Base-by-base conservation (phyloP, 2,329 filamentous ascomycete genomes). In the Aspergillus oerlinghausenensis region DNA sequence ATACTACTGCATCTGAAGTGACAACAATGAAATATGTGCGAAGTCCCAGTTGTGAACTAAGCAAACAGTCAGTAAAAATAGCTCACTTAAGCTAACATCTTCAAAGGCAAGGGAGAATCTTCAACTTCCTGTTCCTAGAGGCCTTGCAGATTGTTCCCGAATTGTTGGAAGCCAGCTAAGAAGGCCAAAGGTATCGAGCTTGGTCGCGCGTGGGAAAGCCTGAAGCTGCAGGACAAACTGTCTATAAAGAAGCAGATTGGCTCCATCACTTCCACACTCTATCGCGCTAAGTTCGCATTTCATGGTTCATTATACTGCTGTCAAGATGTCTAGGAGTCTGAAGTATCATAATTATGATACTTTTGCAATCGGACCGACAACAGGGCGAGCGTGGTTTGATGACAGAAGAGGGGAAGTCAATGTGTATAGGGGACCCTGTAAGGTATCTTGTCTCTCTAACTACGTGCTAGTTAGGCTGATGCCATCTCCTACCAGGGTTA, bases 371-470 rank as follows among this genome's bases (percentile, higher is more conserved):
- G n/a, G n/a, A n/a, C n/a, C n/a, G n/a, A n/a, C n/a, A n/a, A n/a
- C n/a, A n/a, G n/a, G n/a, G n/a, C 53, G 60, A 49, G 25, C 55
- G 21, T 62, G 60, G 55, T 62, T 58, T 54, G 58, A 62, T 57
- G 52, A 57, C 50, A 52, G 53, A 52, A 53, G 60, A 50, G 51
- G 40, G 7, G 58, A 60, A 28, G 35, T 62, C 19, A 47, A 60
- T 51, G 49, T 60, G 38, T 9, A 45, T 47, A 50, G 55, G 29
- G 58, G 58, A 26, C 60, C 58, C 32, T 60, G 58, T 62, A 60
- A 60, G 54, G 14, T 43, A 49, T 50, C 19, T 52, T 28, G 4
- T 49, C 14, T 38, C 35, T 29, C 29, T 8, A 50, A 19, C 17
- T 21, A 45, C 5, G 19, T 51, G 47, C 28, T 19, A 26, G n/a